These are phyloP conservation scores for Porpolomopsis calyptriformis DNA, from an alignment of 768 basidiomycete genomes.

Conservation along the genomic window DNA sequence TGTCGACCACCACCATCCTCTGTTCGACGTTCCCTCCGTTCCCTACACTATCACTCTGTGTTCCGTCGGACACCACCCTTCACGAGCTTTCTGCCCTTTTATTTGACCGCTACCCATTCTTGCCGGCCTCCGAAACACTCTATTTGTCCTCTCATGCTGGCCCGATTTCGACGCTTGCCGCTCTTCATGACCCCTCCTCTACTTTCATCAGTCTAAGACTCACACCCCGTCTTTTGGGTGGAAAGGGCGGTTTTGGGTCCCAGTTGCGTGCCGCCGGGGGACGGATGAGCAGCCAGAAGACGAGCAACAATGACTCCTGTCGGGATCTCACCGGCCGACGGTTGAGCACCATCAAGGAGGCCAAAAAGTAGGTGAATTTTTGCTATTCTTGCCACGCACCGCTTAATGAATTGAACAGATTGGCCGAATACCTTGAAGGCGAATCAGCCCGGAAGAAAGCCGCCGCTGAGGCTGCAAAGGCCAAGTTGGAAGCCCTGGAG, in stretches of 20 bases:
- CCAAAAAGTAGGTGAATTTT: slow-evolving; percentile 59
- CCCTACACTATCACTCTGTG: slow-evolving; percentile 39
- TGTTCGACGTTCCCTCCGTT: slow-evolving; percentile 55
- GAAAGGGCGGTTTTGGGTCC: slow-evolving; percentile 96
- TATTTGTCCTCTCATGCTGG: slow-evolving; percentile 27
- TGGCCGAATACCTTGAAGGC: slow-evolving; percentile 77
- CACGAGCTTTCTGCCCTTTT: slow-evolving; percentile 34
- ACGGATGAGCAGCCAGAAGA: slow-evolving; percentile 93
- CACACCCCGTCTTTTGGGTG: slow-evolving; percentile 67
- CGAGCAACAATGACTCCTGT: slow-evolving; percentile 90
- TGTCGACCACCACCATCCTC: slow-evolving; percentile 24
- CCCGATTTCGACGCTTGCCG: slow-evolving; percentile 26
- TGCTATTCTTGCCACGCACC: background rate
- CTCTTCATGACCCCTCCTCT: slow-evolving; percentile 17
- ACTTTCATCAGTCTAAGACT: slow-evolving; percentile 57
- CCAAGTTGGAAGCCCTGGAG: slow-evolving; percentile 79
- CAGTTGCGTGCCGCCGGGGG: slow-evolving; percentile 96
- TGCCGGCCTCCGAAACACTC: slow-evolving; percentile 35
- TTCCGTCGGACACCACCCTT: slow-evolving; percentile 31
- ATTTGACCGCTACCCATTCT: slow-evolving; percentile 33
- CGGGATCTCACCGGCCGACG: slow-evolving; percentile 84
- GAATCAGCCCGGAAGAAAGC: slow-evolving; percentile 77
- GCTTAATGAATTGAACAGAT: slow-evolving; percentile 27
- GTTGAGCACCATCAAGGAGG: slow-evolving; percentile 91
- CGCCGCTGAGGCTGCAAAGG: slow-evolving; percentile 63